Percentiles rank a stretch among this genome's conserved stretches.
phyloP scores from a whole-genome alignment of 805 yeast species.

The Schwanniomyces occidentalis region DNA sequence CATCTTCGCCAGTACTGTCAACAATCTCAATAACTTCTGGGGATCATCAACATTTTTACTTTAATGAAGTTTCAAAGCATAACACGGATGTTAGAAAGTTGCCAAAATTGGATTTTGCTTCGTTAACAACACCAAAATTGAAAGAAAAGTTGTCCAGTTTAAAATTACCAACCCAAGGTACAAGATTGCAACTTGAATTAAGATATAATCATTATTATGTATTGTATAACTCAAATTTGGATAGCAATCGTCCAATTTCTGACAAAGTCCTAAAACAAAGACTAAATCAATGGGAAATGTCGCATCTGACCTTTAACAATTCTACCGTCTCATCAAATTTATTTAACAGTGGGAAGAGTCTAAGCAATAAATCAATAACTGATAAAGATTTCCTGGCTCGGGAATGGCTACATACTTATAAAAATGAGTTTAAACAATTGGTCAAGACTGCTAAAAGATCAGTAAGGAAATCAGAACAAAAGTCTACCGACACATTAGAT shows the following conservation, averaged over 20 bases:
- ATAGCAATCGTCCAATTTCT: constrained; percentile 63
- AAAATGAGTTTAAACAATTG: constrained; percentile 39
- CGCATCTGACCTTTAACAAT: constrained; percentile 34
- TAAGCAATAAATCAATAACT: constrained; percentile 33
- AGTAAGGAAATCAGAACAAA: constrained; percentile 12
- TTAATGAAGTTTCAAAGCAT: constrained; percentile 27
- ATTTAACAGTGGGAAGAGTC: constrained; percentile 17
- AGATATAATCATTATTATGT: constrained; percentile 77
- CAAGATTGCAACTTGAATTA: constrained; percentile 60
- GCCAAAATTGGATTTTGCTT: constrained; percentile 64
- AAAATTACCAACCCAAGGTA: constrained; percentile 62
- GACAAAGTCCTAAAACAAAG: constrained; percentile 55
- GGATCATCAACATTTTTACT: constrained; percentile 30
- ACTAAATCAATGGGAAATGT: constrained; percentile 67
- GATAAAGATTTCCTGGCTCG: constrained; percentile 49
- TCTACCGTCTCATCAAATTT: constrained; percentile 19
- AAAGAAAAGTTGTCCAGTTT: constrained; percentile 57
- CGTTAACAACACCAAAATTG: constrained; percentile 58
- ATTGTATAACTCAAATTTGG: constrained; percentile 79
- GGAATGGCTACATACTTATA: constrained; percentile 43
- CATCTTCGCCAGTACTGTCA: neutral
- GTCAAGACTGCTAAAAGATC: constrained; percentile 36
- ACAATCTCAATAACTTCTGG: neutral
- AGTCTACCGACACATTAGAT: too few relatives aligned
- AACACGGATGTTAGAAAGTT: constrained; percentile 40